Percentiles rank a stretch among this genome's conserved stretches.
phyloP scores from a whole-genome alignment of 768 basidiomycete genomes.

The Mycena vitilis region DNA sequence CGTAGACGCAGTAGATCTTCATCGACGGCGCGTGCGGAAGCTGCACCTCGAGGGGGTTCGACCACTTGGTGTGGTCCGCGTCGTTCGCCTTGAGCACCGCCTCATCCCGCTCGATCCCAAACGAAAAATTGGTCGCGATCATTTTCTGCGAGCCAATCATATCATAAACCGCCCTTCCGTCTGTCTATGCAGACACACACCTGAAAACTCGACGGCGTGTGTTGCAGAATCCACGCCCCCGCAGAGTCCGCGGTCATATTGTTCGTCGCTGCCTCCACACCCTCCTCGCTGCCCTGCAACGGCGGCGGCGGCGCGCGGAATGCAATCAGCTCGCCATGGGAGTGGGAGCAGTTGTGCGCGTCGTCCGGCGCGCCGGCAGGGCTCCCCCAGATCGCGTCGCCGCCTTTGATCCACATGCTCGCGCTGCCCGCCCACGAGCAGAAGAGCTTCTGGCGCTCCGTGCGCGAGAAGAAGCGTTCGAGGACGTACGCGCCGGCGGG shows the following conservation, averaged over 20 bases:
- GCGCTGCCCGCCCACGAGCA: slow-evolving; percentile 95
- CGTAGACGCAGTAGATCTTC: slow-evolving; percentile 94
- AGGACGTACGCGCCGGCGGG: slow-evolving; percentile 85
- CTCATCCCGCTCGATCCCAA: slow-evolving; percentile 86
- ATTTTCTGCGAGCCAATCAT: slow-evolving; percentile 66
- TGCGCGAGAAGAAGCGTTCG: slow-evolving; percentile 90
- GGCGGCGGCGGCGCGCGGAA: slow-evolving; percentile 61
- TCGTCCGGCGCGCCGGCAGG: slow-evolving; percentile 85
- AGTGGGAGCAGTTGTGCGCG: slow-evolving; percentile 59
- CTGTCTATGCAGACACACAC: slow-evolving; percentile 46
- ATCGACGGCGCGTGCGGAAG: slow-evolving; percentile 91
- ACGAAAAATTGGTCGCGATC: slow-evolving; percentile 87
- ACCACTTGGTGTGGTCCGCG: slow-evolving; percentile 86
- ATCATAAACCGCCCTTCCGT: slow-evolving; percentile 9
- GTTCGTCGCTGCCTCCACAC: slow-evolving; percentile 37
- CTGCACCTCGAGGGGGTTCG: slow-evolving; percentile 89
- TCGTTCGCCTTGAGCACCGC: slow-evolving; percentile 67
- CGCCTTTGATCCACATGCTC: slow-evolving; percentile 96
- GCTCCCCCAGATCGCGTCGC: slow-evolving; percentile 87
- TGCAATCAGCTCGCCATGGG: slow-evolving; percentile 85
- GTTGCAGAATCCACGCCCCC: slow-evolving; percentile 81
- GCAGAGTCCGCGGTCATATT: slow-evolving; percentile 88
- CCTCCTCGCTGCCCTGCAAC: slow-evolving; percentile 37
- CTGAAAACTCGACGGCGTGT: slow-evolving; percentile 87
- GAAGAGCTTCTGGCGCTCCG: slow-evolving; percentile 90